Conservation (phyloP, 495 filamentous ascomycete genomes). For the Cenococcum geophilum region DNA sequence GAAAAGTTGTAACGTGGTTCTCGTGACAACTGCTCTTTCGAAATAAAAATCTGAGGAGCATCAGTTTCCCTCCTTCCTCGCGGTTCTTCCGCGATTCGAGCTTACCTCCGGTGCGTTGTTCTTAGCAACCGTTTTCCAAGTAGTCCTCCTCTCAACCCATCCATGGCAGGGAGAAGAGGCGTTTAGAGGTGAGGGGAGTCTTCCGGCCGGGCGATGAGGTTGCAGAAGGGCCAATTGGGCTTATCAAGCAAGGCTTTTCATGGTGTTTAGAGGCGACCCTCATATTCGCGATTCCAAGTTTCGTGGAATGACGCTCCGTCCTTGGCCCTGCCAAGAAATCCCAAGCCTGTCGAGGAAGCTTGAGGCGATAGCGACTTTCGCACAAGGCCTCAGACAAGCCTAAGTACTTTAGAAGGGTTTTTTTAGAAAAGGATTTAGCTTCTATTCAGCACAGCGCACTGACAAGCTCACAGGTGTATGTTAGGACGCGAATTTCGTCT, state of each 20-base stretch:
- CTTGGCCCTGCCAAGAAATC: conserved; percentile 5
- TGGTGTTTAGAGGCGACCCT: background rate
- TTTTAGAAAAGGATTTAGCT: too few species aligned
- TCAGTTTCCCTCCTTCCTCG: background rate
- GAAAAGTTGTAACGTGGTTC: background rate
- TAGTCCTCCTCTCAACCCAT: background rate
- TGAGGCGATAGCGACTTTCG: too few species aligned
- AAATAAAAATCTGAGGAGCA: background rate
- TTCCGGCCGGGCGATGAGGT: background rate
- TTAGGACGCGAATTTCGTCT: too few species aligned
- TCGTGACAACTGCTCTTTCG: background rate
- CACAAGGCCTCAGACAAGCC: too few species aligned
- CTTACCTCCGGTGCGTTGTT: background rate
- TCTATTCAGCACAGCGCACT: too few species aligned
- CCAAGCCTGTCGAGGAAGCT: too few species aligned
- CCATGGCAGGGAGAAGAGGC: background rate
- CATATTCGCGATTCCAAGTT: background rate
- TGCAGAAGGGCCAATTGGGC: conserved; percentile 1
- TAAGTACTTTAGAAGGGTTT: too few species aligned
- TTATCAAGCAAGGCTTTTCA: conserved; percentile 2
- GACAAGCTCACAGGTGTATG: too few species aligned
- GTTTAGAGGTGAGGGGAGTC: background rate
- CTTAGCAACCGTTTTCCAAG: background rate
- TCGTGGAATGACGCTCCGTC: background rate
- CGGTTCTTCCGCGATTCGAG: background rate